phyloP scores from a whole-genome alignment of 495 filamentous ascomycete genomes.

The Tuber microsphaerosporum region DNA sequence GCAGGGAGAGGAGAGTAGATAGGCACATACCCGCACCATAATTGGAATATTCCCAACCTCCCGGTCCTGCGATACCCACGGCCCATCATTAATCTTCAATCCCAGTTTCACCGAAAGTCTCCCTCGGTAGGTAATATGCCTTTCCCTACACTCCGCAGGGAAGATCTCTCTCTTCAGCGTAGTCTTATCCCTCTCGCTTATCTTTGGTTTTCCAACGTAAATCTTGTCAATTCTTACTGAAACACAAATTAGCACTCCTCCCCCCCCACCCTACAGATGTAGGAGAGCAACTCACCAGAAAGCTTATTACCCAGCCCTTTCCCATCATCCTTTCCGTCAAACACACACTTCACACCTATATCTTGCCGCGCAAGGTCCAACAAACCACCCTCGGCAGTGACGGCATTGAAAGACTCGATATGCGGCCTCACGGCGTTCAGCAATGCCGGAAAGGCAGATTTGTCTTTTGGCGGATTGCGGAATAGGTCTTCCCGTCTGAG shows the following conservation, averaged over 20 bases:
- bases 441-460: constrained; percentile 78
- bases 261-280: neutral
- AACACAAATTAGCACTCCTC: neutral
- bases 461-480: constrained; percentile 74
- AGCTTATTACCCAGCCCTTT: constrained; percentile 35
- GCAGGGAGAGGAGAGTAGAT: neutral
- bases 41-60: constrained; percentile 85
- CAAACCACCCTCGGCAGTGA: constrained; percentile 64
- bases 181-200: constrained; percentile 38
- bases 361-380: constrained; percentile 72
- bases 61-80: constrained; percentile 67
- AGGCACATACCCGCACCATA: constrained; percentile 67
- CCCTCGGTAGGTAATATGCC: constrained; percentile 85
- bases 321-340: constrained; percentile 60
- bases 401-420: constrained; percentile 90
- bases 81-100: constrained; percentile 75
- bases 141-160: constrained; percentile 87
- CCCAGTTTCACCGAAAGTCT: constrained; percentile 73
- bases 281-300: constrained; percentile 28
- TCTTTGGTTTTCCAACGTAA: constrained; percentile 38
- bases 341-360: constrained; percentile 78
- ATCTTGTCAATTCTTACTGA: constrained; percentile 40
- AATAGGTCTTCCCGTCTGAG: constrained; percentile 79
- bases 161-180: constrained; percentile 66
- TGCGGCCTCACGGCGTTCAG: constrained; percentile 78